phyloP scores from a whole-genome alignment of 306 rosid genomes.

The Adenanthera pavonina region DNA sequence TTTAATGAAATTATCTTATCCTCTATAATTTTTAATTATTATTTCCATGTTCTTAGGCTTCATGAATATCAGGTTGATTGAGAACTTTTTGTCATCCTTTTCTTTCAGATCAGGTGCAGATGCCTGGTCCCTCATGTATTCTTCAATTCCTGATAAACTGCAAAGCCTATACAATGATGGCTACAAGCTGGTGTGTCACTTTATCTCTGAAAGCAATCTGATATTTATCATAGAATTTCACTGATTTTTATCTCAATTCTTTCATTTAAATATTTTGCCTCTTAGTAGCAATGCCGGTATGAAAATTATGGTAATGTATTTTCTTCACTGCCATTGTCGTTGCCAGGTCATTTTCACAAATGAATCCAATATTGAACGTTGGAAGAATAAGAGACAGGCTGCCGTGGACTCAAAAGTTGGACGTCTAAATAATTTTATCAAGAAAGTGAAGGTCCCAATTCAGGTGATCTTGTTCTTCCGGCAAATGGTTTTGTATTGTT shows the following conservation, averaged over 20 bases:
- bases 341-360: slow-evolving; percentile 89
- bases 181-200: slow-evolving; percentile 79
- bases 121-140: slow-evolving; percentile 89
- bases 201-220: slow-evolving; percentile 32
- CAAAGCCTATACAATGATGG: slow-evolving; percentile 81
- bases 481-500: slow-evolving; percentile 26
- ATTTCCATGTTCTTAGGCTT: not conserved
- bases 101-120: slow-evolving; percentile 73
- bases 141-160: slow-evolving; percentile 83
- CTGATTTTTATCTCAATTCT: slow-evolving; percentile 13
- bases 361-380: slow-evolving; percentile 94
- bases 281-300: not conserved
- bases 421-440: slow-evolving; percentile 77
- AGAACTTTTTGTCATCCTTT: slow-evolving; percentile 13
- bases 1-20: slow-evolving; percentile 5
- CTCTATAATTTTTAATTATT: slow-evolving; percentile 25
- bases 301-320: slow-evolving; percentile 6
- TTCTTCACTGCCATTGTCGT: slow-evolving; percentile 29
- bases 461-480: slow-evolving; percentile 63
- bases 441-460: slow-evolving; percentile 78
- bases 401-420: slow-evolving; percentile 97
- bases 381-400: slow-evolving; percentile 87
- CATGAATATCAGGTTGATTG: not conserved
- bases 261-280: slow-evolving; percentile 13
- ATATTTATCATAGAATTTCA: not conserved